Base-by-base conservation (phyloP, 2,329 filamentous ascomycete species). In the Akanthomyces uredinophilus region DNA sequence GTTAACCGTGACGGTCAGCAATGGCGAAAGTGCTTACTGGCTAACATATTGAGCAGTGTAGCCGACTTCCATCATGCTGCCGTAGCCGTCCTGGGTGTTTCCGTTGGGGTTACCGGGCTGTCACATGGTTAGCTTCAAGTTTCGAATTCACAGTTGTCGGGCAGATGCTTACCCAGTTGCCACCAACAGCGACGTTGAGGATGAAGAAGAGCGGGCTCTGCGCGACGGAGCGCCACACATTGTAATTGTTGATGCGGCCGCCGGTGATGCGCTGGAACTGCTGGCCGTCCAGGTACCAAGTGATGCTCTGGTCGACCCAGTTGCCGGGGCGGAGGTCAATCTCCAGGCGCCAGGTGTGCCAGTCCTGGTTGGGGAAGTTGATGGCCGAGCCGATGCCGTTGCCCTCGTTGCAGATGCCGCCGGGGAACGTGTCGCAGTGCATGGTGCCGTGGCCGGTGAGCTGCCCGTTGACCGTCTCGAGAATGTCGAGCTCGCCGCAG, bases 401-500 rank as follows among this genome's bases (percentile, higher is more conserved):
- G 1, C 80, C 79, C 72, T 84, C 82, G 51, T 80, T 77, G 75
- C 83, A 85, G 43, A 78, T 72, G 6, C 81, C 81, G 20, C 80
- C 81, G 5, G 71, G 70, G 5, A 68, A 64, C 22, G 64, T 64
- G 27, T 80, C 79, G 71, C 83, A 86, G 73, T 86, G 83, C 3
- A 79, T 72, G 10, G 80, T 83, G 32, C 79, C 82, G 59, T 80
- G 77, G 13, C 72, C 82, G 1, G 72, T 75, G 4, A 71, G 70
- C 46, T 73, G 60, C 11, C 83, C 83, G 70, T 84, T 82, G 67
- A 84, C 71, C 62, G 78, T 79, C 75, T 86, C 83, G 69, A 86
- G 75, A 66, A 85, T 80, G 69, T 86, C 83, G 55, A 86, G 73
- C 75, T 86, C 83, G 64, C 83, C 83, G 63, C 80, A 81, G 10